Percentiles rank a stretch among this genome's conserved stretches.
These are phyloP conservation scores for Coemansia sp. DNA, from an alignment of 192 early-diverging fungal species.

Conservation along the genomic window DNA sequence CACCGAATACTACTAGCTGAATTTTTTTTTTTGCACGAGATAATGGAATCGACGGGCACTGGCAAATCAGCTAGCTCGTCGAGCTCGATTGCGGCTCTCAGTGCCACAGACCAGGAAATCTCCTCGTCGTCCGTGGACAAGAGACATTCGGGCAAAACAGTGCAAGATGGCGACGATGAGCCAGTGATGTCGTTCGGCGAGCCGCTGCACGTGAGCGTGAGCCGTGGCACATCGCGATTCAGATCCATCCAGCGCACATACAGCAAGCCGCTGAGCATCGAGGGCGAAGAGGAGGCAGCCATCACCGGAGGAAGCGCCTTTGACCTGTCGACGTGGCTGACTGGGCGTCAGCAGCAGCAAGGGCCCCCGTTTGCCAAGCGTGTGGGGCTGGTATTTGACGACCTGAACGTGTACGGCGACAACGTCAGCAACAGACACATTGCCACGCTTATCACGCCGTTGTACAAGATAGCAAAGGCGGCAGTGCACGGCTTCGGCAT, in stretches of 20 bases:
- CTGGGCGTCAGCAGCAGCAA: conserved; percentile 27
- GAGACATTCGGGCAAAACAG: not conserved
- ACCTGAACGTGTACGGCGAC: conserved; percentile 42
- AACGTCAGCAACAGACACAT: conserved; percentile 42
- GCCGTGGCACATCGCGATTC: conserved; percentile 37
- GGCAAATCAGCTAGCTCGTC: not conserved
- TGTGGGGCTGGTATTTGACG: conserved; percentile 47
- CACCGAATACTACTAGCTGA: no score
- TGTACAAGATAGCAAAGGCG: conserved; percentile 34
- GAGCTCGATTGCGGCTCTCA: not conserved
- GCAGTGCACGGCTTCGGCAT: conserved; percentile 32
- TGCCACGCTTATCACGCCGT: conserved; percentile 39
- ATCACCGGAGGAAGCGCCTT: conserved; percentile 14
- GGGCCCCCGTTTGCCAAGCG: conserved; percentile 54
- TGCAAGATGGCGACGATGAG: conserved; percentile 10
- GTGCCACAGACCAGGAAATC: not conserved
- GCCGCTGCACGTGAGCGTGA: conserved; percentile 43
- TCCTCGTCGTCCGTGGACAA: not conserved
- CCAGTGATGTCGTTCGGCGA: conserved; percentile 4
- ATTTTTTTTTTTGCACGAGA: not conserved
- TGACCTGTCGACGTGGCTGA: conserved; percentile 40
- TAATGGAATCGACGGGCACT: not conserved
- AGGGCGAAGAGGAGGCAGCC: conserved; percentile 31
- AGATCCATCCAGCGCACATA: conserved; percentile 47
- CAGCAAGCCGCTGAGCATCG: conserved; percentile 35